These are phyloP conservation scores for Trypanosoma platydactyli DNA, from an alignment of 208 protist genomes.

Conservation along the genomic window DNA sequence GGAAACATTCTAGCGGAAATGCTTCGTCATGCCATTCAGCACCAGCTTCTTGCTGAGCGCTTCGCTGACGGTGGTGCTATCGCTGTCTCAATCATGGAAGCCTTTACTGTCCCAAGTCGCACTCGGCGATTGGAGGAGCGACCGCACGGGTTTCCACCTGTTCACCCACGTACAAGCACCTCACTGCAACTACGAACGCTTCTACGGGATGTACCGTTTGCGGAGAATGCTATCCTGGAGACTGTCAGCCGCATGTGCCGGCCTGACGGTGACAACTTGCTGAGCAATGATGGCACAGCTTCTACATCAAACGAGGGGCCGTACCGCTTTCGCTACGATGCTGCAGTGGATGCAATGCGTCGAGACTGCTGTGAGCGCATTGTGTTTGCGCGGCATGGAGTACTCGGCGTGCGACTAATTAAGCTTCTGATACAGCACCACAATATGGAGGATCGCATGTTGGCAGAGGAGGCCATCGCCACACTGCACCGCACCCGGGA, in stretches of 20 bases:
- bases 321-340: constrained; percentile 32
- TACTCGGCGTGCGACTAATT: constrained; percentile 78
- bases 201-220: constrained; percentile 11
- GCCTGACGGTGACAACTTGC: constrained; percentile 22
- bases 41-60: constrained; percentile 29
- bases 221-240: constrained; percentile 11
- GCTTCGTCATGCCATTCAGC: constrained; percentile 29
- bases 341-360: constrained; percentile 46
- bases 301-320: constrained; percentile 19
- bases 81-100: constrained; percentile 36
- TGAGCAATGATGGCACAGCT: constrained; percentile 26
- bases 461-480: constrained; percentile 79
- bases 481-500: constrained; percentile 65
- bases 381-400: constrained; percentile 72
- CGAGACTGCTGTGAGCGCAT: constrained; percentile 60
- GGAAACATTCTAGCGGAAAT: constrained; percentile 33
- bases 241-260: constrained; percentile 26
- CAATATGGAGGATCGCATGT: constrained; percentile 72
- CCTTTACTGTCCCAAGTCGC: constrained; percentile 25
- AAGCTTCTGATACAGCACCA: constrained; percentile 72
- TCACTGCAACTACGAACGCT: constrained; percentile 18
- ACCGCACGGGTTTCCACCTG: constrained; percentile 21
- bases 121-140: constrained; percentile 11
- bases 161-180: constrained; percentile 16
- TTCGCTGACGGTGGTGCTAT: constrained; percentile 29